These are phyloP conservation scores for Phytophthora multivora DNA, from an alignment of 352 stramenopile species.

Conservation along the genomic window DNA sequence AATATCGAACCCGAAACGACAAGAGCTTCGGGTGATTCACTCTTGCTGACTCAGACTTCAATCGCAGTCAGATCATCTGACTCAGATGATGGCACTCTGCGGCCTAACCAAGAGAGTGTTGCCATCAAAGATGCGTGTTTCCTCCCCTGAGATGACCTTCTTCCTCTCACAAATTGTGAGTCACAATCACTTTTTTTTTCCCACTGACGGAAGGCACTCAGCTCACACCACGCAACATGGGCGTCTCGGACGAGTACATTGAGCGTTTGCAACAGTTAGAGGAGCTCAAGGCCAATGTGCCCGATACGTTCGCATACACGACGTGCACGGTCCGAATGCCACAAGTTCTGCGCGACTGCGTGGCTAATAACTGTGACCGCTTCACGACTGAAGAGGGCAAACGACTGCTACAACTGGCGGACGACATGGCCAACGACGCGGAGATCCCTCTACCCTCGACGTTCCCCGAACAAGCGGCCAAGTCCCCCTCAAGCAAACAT, in stretches of 20 bases:
- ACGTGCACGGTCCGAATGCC: constrained; percentile 57
- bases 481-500: constrained; percentile 43
- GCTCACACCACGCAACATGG: background rate
- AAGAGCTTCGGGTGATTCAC: too few species aligned
- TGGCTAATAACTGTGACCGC: constrained; percentile 40
- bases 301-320: constrained; percentile 52
- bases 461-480: constrained; percentile 22
- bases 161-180: too few species aligned
- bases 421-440: constrained; percentile 41
- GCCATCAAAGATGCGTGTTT: constrained; percentile 19
- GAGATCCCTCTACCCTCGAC: constrained; percentile 45
- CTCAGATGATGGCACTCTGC: too few species aligned
- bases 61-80: too few species aligned
- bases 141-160: background rate
- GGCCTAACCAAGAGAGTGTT: background rate
- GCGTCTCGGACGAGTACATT: constrained; percentile 44
- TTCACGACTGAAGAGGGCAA: constrained; percentile 34
- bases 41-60: too few species aligned
- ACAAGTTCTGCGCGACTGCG: constrained; percentile 56
- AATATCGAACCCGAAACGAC: too few species aligned
- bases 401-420: constrained; percentile 41
- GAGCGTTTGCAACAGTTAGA: constrained; percentile 35
- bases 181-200: constrained; percentile 3
- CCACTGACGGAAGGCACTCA: background rate
- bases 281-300: constrained; percentile 34